phyloP scores from a whole-genome alignment of 2,329 filamentous ascomycete genomes.

The Aspergillus pseudoterreus region DNA sequence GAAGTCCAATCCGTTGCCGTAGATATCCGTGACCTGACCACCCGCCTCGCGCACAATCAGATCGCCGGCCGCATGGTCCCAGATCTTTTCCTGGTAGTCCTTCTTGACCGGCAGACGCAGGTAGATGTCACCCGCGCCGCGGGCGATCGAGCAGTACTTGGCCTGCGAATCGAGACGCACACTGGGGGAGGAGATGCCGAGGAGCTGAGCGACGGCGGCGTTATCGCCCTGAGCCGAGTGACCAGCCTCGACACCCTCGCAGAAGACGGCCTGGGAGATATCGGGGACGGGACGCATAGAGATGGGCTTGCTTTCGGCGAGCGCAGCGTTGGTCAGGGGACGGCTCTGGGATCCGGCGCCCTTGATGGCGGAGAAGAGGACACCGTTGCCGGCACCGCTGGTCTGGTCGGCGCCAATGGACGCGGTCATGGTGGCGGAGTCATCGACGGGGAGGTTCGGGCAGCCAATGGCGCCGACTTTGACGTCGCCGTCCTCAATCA shows the following conservation, averaged over 20 bases:
- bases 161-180: constrained; percentile 97
- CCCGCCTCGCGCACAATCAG: constrained; percentile 92
- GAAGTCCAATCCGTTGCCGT: constrained; percentile 83
- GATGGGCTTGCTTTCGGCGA: constrained; percentile 58
- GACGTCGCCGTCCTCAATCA: constrained; percentile 91
- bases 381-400: constrained; percentile 72
- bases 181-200: constrained; percentile 84
- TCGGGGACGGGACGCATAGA: constrained; percentile 73
- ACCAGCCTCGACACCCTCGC: constrained; percentile 90
- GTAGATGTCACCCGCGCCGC: constrained; percentile 92
- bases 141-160: constrained; percentile 93
- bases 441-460: constrained; percentile 88
- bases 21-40: constrained; percentile 83
- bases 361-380: constrained; percentile 79
- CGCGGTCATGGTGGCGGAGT: constrained; percentile 65
- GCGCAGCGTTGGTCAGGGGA: constrained; percentile 56
- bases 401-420: constrained; percentile 71
- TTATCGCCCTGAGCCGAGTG: constrained; percentile 90
- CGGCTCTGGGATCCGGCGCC: constrained; percentile 78
- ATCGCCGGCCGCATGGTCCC: constrained; percentile 96
- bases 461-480: constrained; percentile 93
- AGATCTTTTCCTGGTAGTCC: constrained; percentile 97
- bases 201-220: constrained; percentile 72
- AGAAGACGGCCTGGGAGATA: constrained; percentile 81
- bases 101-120: constrained; percentile 79